Base-by-base conservation (phyloP, 257 asterid species). In the Fraxinus quadrangulata region DNA sequence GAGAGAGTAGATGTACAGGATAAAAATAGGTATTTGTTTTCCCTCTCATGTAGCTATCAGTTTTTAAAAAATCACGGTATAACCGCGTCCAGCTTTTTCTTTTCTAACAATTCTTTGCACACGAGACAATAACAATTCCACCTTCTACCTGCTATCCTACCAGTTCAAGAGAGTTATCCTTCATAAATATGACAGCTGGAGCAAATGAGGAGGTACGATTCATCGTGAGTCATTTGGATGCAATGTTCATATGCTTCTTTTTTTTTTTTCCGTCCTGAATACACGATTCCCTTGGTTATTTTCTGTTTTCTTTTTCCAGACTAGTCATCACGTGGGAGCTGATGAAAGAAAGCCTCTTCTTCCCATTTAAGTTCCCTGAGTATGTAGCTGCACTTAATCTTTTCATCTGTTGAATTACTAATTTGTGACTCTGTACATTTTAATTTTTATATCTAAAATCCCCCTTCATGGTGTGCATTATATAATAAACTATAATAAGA, bases 291-390 rank as follows among this genome's bases (percentile, higher is more conserved):
- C 77, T 42, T 71, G 21, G 14, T 78, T 68, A 51, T 54, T 84
- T 78, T 69, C 54, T 74, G 31, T 70, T 56, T 83, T 7, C 78
- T 73, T 82, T 82, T 30, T 72, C 73, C 95, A 92, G 97, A 90
- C 97, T 75, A 89, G 81, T 74, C 97, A 93, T 84, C 88, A 76
- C 47, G 93, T 88, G 67, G 90, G 77, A 66, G 75, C 83, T 74
- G 96, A 93, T 75, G 97, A 93, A 82, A 89, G 90, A 84, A 79
- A 83, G 70, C 97, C 97, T 65, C 97, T 93, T 78, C 96, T 93
- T 78, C 97, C 97, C 80, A 79, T 70, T 56, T 89, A 79, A 84
- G 74, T 79, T 74, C 72, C 78, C 72, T 37, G 33, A 59, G 89
- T 88, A 81, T 42, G 87, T 80, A 23, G 61, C 65, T 70, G 72